Evolutionary conservation across 306 rosid species (phyloP).

Genomic region (Nissolia schottii): DNA sequence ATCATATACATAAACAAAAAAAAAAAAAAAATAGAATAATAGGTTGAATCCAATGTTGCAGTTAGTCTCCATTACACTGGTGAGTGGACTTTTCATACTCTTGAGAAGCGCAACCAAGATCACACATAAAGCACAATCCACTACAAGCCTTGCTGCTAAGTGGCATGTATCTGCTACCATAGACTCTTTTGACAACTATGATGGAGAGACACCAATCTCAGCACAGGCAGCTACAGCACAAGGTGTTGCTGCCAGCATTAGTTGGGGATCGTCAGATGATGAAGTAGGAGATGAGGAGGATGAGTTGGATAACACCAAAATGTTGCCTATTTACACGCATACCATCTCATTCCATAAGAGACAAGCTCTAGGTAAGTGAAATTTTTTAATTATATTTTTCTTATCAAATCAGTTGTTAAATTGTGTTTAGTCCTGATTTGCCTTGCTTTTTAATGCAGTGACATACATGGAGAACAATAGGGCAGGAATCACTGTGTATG

Average conservation of each 20-base stretch:
- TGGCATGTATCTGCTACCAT: conserved; percentile 83
- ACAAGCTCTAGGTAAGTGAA: conserved; percentile 71
- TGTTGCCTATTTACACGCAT: conserved; percentile 55
- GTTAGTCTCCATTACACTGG: conserved; percentile 72
- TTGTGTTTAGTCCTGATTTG: conserved; percentile 6
- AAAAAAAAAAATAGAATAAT: conserved; percentile 9
- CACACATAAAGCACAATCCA: conserved; percentile 82
- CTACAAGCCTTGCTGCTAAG: conserved; percentile 78
- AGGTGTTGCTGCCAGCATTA: conserved; percentile 18
- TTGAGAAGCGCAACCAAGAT: conserved; percentile 75
- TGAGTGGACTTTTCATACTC: conserved; percentile 75
- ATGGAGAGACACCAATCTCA: conserved; percentile 53
- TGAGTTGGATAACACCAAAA: conserved; percentile 61
- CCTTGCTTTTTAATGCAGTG: conserved; percentile 49
- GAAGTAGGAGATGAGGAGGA: conserved; percentile 66
- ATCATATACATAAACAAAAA: neutral
- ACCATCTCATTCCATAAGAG: conserved; percentile 87
- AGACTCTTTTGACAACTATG: conserved; percentile 59
- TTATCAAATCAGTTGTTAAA: neutral
- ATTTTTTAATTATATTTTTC: neutral
- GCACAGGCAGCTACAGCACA: conserved; percentile 28
- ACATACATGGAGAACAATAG: conserved; percentile 78
- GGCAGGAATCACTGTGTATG: conserved; percentile 80
- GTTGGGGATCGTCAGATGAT: conserved; percentile 55
- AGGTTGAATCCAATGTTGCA: conserved; percentile 33